Conservation (phyloP, 805 yeast species). For the Soucietia sequanensis region DNA sequence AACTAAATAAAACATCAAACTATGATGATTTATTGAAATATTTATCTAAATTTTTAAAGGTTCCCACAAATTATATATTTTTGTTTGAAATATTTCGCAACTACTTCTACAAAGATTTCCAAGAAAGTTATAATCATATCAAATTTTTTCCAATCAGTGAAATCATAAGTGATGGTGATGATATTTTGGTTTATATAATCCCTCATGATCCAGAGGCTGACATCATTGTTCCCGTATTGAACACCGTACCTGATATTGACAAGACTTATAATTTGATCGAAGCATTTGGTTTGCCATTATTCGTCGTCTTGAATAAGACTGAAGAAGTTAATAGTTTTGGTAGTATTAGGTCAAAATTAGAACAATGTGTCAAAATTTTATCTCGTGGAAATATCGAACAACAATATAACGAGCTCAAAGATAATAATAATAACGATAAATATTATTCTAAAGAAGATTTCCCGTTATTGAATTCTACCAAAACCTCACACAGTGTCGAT, state of each 20-base stretch:
- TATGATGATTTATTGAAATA: constrained; percentile 62
- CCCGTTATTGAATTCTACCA: constrained; percentile 22
- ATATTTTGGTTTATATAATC: constrained; percentile 58
- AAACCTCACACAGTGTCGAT: too few relatives aligned
- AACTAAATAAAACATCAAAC: constrained; percentile 63
- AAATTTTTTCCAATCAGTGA: constrained; percentile 65
- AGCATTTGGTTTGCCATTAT: constrained; percentile 75
- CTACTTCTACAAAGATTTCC: constrained; percentile 69
- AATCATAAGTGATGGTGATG: constrained; percentile 60
- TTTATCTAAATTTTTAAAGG: constrained; percentile 48
- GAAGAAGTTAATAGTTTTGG: constrained; percentile 57
- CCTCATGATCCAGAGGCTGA: constrained; percentile 45
- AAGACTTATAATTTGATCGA: constrained; percentile 36
- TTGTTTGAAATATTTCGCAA: constrained; percentile 53
- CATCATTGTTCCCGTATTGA: constrained; percentile 59
- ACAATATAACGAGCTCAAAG: constrained; percentile 16
- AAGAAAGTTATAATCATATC: constrained; percentile 51
- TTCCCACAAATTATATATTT: constrained; percentile 23
- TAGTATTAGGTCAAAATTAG: constrained; percentile 55
- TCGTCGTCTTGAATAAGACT: constrained; percentile 53
- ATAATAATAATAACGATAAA: constrained; percentile 12
- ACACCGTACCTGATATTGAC: constrained; percentile 37
- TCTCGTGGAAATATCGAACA: constrained; percentile 20
- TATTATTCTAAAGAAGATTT: constrained; percentile 30
- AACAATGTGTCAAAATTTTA: constrained; percentile 29